Evolutionary conservation across 208 protist genomes (phyloP), one percentile per base, ranked within the genome.

Genomic region (Leishmania major): DNA sequence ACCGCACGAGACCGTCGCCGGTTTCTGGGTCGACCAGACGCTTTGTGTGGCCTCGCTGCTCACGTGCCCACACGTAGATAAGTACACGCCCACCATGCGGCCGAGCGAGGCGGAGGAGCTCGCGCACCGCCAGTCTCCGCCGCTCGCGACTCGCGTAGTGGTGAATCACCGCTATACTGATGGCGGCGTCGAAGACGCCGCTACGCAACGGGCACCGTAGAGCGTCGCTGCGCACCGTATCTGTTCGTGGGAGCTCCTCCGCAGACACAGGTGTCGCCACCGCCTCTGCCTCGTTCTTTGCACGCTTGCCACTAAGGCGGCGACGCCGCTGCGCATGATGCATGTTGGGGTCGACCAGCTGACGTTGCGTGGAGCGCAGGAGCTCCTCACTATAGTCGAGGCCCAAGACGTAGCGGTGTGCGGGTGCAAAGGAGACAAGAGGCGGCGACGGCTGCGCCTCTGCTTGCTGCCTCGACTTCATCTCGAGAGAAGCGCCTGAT

Each of bases 131-230:
- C 51, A 60, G 79, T 37, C 84, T 51, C 8, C 96, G 88, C 47
- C 95, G 86, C 37, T 77, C 85, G 3, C 77, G 75, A 17, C 91
- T 97, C 5, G 89, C 84, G 78, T 98, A 91, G 87, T 98, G 96
- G 74, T 98, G 96, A 31, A 98, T 81, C 17, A 98, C 95, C 4
- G 96, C 96, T 73, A 98, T 96, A 80, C 91, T 94, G 79, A 98
- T 93, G 25, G 88, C 93, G 17, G 87, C 92, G 74, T 98, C 95
- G 67, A 95, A 94, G 31, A 91, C 15, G 13, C 89, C 91, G 59
- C 67, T 53, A n/a, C 94, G 94, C 76, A 96, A 78, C 22, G 95
- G 89, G 43, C 86, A 93, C 49, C 62, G 81, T 37, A 87, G 85
- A n/a, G 84, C 94, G 80, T 98, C 94, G 59, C 87, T 79, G 72